A percentile compares a stretch with the other conserved stretches of the same genome.
These are phyloP conservation scores for Cryptosporidium parvum DNA, from an alignment of 169 alveolate species.

Conservation along the genomic window DNA sequence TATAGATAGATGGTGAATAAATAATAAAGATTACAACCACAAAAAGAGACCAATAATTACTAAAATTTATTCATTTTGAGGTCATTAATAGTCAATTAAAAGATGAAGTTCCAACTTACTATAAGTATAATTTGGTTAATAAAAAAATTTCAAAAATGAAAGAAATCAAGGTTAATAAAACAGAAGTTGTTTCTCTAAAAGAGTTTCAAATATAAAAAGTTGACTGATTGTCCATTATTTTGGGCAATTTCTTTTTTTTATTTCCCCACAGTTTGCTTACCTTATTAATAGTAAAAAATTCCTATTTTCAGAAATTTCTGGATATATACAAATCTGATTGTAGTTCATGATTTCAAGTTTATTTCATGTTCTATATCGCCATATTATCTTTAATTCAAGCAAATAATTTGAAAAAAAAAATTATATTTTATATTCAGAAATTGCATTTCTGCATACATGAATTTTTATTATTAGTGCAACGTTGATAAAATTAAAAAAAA, in stretches of 20 bases:
- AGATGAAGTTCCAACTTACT: conserved; percentile 13
- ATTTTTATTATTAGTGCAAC: conserved; percentile 1
- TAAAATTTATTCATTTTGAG: conserved; percentile 5
- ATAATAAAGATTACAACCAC: neutral
- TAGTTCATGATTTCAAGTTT: conserved; percentile 13
- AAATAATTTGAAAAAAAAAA: too few relatives aligned
- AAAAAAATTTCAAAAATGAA: conserved; percentile 42
- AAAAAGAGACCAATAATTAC: conserved; percentile 26
- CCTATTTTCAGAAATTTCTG: conserved; percentile 48
- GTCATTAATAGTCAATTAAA: neutral
- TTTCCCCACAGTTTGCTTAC: conserved; percentile 15
- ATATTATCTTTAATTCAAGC: neutral
- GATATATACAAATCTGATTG: conserved; percentile 7
- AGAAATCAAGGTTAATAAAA: conserved; percentile 12
- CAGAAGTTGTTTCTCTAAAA: conserved; percentile 6
- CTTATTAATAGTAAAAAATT: conserved; percentile 23
- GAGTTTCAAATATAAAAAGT: neutral
- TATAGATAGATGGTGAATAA: conserved; percentile 38
- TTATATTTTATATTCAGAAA: neutral
- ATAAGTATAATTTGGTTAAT: neutral
- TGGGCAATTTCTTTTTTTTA: too few relatives aligned
- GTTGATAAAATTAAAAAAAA: neutral
- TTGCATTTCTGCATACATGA: conserved; percentile 21
- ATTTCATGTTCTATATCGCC: neutral
- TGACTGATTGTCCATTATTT: neutral